phyloP scores from a whole-genome alignment of 2,329 filamentous ascomycete species.

The Cercospora citrullina region DNA sequence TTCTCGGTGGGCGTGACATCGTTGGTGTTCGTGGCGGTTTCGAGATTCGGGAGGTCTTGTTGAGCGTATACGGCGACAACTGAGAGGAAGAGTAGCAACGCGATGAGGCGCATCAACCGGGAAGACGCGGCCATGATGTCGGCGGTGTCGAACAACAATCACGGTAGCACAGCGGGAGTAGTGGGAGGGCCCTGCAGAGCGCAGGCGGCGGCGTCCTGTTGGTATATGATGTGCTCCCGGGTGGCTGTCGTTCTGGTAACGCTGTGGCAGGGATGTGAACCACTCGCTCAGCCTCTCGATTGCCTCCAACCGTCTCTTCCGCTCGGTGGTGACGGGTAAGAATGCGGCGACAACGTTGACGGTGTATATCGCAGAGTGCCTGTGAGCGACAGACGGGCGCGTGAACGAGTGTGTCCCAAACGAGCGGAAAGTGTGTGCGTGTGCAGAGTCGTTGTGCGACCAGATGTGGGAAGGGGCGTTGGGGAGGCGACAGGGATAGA shows the following conservation, averaged over 20 bases:
- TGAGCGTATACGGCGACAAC: conserved; percentile 31
- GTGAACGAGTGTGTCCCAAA: conserved; percentile 6
- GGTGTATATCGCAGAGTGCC: not conserved
- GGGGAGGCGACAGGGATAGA: not conserved
- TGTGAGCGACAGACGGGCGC: not conserved
- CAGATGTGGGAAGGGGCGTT: conserved; percentile 8
- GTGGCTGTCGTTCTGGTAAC: conserved; percentile 15
- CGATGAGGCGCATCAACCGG: conserved; percentile 23
- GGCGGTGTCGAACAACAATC: not conserved
- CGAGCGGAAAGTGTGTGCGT: not conserved
- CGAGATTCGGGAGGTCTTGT: conserved; percentile 34
- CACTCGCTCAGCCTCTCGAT: not conserved
- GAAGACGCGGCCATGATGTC: conserved; percentile 15
- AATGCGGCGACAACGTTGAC: not conserved
- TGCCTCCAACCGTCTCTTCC: not conserved
- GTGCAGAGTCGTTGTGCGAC: conserved; percentile 2
- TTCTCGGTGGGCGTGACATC: conserved; percentile 14
- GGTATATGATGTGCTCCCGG: conserved; percentile 14
- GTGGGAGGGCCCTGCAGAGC: conserved; percentile 5
- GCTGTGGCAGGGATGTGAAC: conserved; percentile 14
- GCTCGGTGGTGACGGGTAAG: not conserved
- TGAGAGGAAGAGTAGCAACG: conserved; percentile 30
- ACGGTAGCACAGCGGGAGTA: conserved; percentile 10
- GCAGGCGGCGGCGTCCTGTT: not conserved
- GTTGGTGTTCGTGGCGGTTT: conserved; percentile 29